Percentiles rank a stretch among this genome's conserved stretches.
These are phyloP conservation scores for Raphidocelis subcapitata DNA, from an alignment of 139 green algal species.

Conservation along the genomic window DNA sequence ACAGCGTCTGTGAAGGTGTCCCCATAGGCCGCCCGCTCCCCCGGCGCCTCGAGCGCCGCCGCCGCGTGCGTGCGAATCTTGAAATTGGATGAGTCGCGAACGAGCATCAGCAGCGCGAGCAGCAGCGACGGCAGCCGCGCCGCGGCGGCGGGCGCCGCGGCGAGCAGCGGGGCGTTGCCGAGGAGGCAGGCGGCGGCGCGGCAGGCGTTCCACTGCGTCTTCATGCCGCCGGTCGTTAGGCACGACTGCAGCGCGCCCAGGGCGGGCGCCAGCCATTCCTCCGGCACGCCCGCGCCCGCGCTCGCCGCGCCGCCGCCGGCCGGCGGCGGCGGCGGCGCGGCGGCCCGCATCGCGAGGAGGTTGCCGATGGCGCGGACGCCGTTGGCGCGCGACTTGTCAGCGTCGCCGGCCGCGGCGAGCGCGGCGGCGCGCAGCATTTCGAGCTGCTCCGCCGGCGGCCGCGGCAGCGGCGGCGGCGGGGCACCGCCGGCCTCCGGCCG, in stretches of 20 bases:
- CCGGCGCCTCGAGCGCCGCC: slow-evolving; percentile 46
- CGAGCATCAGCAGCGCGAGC: slow-evolving; percentile 54
- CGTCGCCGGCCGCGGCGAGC: slow-evolving; percentile 41
- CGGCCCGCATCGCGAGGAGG: slow-evolving; percentile 36
- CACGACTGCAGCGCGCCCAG: slow-evolving; percentile 42
- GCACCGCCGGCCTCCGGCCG: slow-evolving; percentile 1
- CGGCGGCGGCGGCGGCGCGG: background rate
- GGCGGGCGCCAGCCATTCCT: slow-evolving; percentile 39
- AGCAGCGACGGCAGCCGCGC: slow-evolving; percentile 29
- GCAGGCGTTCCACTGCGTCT: slow-evolving; percentile 69
- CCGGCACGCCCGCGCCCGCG: background rate
- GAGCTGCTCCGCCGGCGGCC: slow-evolving; percentile 5
- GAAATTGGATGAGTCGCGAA: slow-evolving; percentile 64
- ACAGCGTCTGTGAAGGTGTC: slow-evolving; percentile 42
- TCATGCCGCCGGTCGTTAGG: slow-evolving; percentile 56
- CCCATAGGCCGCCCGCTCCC: slow-evolving; percentile 26
- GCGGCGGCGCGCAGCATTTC: slow-evolving; percentile 34
- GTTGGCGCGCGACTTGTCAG: slow-evolving; percentile 63
- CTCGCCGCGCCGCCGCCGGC: background rate
- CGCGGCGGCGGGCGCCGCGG: background rate
- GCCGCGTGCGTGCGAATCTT: slow-evolving; percentile 70
- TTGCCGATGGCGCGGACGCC: slow-evolving; percentile 54
- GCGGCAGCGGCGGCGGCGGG: background rate
- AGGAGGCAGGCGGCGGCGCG: slow-evolving; percentile 40
- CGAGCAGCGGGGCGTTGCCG: slow-evolving; percentile 25